Evolutionary conservation across 768 basidiomycete genomes (phyloP), one percentile per base, ranked within the genome.

Genomic region (Xerocomellus amylosporus): DNA sequence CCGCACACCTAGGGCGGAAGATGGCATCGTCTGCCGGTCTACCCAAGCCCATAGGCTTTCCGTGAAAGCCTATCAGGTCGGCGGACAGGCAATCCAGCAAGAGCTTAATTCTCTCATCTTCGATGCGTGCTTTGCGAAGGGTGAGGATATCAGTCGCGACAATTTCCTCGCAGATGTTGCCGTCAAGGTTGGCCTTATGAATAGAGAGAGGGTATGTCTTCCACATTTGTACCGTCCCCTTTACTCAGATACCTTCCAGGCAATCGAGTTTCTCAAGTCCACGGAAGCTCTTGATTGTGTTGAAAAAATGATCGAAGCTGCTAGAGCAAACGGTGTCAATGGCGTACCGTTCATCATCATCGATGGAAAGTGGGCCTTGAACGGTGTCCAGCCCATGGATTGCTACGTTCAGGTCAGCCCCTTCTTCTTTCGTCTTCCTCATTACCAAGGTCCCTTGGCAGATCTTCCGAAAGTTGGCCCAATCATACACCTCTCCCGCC

Each of bases 261-360:
- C 76, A 26, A 49, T 64, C 31, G 60, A 69, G 20, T 81, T 80
- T 66, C 69, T 82, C 51, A 54, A 64, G 39, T 72, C 74, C 2
- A 72, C 74, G 41, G 77, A 76, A 57, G 58, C 74, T 17, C 61
- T 69, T 26, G 63, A 71, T 31, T 77, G 76, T 38, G 75, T 81
- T 8, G 62, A 74, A 44, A 68, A 69, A 24, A 76, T 74, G 57
- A 69, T 78, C 50, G 60, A 65, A 8, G 69, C 72, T 13, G 77
- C 78, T 3, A 73, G 74, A 54, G 61, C 67, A 24, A 68, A 72
- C n/a, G 76, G 78, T 5, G 77, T 82, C 55, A 74, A 71, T 1
- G 81, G 81, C 34, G 79, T 82, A 1, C 81, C 81, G 0, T 81
- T 79, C 64, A 73, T 78, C 51, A 76, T 81, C 54, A 71, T 79